phyloP scores from a whole-genome alignment of 192 early-diverging fungal genomes.

The Coemansia sp. region DNA sequence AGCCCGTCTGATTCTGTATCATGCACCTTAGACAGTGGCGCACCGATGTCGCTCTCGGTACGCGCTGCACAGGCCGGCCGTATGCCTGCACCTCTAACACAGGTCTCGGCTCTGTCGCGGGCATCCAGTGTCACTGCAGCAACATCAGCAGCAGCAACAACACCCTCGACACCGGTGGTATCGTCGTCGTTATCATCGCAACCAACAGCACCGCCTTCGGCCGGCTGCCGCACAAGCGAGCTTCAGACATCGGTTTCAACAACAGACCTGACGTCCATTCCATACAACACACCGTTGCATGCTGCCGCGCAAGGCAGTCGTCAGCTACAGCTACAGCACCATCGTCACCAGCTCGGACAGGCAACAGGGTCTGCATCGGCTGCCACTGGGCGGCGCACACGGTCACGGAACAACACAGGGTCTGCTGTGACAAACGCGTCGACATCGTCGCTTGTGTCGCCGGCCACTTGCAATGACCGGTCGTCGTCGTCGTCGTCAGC shows the following conservation, averaged over 20 bases:
- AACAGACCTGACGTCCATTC: slow-evolving; percentile 36
- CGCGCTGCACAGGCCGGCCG: slow-evolving; percentile 31
- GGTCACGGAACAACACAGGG: slow-evolving; percentile 35
- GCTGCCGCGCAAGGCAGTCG: not conserved
- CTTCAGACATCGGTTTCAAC: slow-evolving; percentile 16
- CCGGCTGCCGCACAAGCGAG: not conserved
- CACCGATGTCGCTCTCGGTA: slow-evolving; percentile 19
- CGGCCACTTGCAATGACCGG: slow-evolving; percentile 7
- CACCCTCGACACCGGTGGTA: slow-evolving; percentile 11
- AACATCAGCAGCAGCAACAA: not conserved
- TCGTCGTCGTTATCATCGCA: slow-evolving; percentile 25
- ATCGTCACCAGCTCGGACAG: not conserved
- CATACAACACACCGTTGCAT: slow-evolving; percentile 10
- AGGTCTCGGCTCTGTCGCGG: slow-evolving; percentile 18
- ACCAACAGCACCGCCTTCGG: slow-evolving; percentile 11
- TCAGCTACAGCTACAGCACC: slow-evolving; percentile 13
- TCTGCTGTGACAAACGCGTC: slow-evolving; percentile 1
- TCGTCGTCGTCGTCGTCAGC: slow-evolving; percentile 14
- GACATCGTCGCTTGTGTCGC: slow-evolving; percentile 23
- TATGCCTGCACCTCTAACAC: slow-evolving; percentile 25
- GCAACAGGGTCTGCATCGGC: not conserved
- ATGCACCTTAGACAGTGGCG: slow-evolving; percentile 14
- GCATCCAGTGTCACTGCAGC: not conserved
- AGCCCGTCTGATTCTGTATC: slow-evolving; percentile 10
- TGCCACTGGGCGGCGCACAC: slow-evolving; percentile 21